Conservation (phyloP, 371 early-diverging fungal species). For the Coemansia sp. region DNA sequence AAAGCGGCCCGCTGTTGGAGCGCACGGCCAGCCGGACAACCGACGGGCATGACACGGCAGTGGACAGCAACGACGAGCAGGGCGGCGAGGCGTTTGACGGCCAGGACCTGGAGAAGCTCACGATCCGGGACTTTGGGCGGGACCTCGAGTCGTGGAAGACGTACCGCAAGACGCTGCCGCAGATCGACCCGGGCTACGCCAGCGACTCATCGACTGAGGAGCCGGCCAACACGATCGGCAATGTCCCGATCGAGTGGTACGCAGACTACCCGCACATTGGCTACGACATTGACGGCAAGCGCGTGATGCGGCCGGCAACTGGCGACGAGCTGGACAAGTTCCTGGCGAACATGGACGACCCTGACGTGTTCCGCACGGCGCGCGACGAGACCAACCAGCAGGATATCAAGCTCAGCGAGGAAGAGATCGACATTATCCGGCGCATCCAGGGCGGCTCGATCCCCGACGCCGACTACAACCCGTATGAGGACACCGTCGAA, state of each 20-base stretch:
- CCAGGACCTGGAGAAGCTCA: slow-evolving; percentile 40
- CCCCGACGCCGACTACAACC: slow-evolving; percentile 82
- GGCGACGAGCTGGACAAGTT: slow-evolving; percentile 89
- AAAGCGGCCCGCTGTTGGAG: slow-evolving; percentile 20
- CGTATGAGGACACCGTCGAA: slow-evolving; percentile 89
- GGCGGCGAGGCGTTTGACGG: slow-evolving; percentile 50
- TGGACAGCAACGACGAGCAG: slow-evolving; percentile 52
- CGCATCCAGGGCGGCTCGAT: slow-evolving; percentile 77
- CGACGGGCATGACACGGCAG: slow-evolving; percentile 43
- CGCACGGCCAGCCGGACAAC: slow-evolving; percentile 45
- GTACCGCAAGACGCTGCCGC: slow-evolving; percentile 62
- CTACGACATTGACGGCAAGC: slow-evolving; percentile 91
- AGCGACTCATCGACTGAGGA: slow-evolving; percentile 91
- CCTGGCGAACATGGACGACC: slow-evolving; percentile 88
- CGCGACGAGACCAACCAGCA: slow-evolving; percentile 77
- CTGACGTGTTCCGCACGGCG: slow-evolving; percentile 85
- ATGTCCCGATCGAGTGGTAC: slow-evolving; percentile 96
- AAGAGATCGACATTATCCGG: slow-evolving; percentile 89
- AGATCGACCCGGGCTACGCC: slow-evolving; percentile 89
- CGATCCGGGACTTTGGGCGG: slow-evolving; percentile 41
- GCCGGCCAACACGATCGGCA: slow-evolving; percentile 82
- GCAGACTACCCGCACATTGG: slow-evolving; percentile 95
- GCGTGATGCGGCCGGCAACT: slow-evolving; percentile 79
- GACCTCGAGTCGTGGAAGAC: slow-evolving; percentile 50
- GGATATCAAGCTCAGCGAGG: slow-evolving; percentile 77